phyloP scores from a whole-genome alignment of 2,329 filamentous ascomycete species.

The Emericellopsis atlantica region DNA sequence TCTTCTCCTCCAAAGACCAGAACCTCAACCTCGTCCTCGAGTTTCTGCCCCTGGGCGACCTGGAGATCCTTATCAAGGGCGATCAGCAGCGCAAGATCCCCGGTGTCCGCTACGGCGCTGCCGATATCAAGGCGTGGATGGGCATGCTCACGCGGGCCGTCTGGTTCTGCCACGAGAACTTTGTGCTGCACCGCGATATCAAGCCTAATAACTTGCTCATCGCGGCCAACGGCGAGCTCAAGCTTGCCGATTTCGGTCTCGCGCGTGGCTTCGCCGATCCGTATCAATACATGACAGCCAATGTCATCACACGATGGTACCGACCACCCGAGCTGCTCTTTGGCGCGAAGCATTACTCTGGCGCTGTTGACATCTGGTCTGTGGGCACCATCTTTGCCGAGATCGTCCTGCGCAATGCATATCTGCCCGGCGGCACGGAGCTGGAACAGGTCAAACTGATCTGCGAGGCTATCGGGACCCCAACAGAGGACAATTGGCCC shows the following conservation, averaged over 20 bases:
- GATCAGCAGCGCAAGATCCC: constrained; percentile 50
- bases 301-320: constrained; percentile 97
- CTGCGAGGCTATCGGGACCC: constrained; percentile 74
- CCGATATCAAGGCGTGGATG: constrained; percentile 98
- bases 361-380: constrained; percentile 88
- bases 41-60: constrained; percentile 82
- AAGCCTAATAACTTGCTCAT: constrained; percentile 98
- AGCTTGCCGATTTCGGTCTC: constrained; percentile 95
- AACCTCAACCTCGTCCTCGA: constrained; percentile 95
- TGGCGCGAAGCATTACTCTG: constrained; percentile 77
- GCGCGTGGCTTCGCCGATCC: constrained; percentile 84
- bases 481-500: constrained; percentile 90
- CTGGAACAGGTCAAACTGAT: constrained; percentile 79
- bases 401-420: constrained; percentile 70
- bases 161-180: constrained; percentile 95
- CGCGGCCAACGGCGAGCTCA: constrained; percentile 82
- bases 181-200: constrained; percentile 91
- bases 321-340: constrained; percentile 88
- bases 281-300: constrained; percentile 76
- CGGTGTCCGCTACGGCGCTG: constrained; percentile 66
- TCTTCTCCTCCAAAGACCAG: constrained; percentile 93
- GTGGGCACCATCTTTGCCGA: constrained; percentile 90
- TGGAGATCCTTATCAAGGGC: constrained; percentile 69
- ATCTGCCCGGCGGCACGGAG: constrained; percentile 73
- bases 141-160: constrained; percentile 88